Conservation (phyloP, 169 alveolate genomes). For the Besnoitia besnoiti region DNA sequence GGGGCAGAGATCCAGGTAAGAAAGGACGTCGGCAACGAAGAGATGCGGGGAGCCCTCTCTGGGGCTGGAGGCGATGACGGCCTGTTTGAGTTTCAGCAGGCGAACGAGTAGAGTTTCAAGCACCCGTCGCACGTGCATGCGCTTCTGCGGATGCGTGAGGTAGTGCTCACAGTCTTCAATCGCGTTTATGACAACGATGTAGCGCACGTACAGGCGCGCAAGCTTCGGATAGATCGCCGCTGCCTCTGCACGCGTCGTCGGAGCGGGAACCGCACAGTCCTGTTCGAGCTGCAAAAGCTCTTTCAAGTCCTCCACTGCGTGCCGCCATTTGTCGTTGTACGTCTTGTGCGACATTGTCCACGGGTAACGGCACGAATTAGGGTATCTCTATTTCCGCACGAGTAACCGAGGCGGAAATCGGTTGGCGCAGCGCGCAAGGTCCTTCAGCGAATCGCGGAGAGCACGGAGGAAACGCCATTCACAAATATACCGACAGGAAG, state of each 20-base stretch:
- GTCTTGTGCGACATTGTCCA: conserved; percentile 43
- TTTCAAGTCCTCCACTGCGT: conserved; percentile 86
- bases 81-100: conserved; percentile 83
- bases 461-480: too few species aligned
- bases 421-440: too few species aligned
- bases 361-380: background rate
- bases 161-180: conserved; percentile 90
- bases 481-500: too few species aligned
- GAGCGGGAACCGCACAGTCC: conserved; percentile 74
- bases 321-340: conserved; percentile 79
- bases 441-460: too few species aligned
- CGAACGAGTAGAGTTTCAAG: conserved; percentile 84
- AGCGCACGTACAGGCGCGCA: conserved; percentile 81
- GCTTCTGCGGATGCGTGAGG: conserved; percentile 90
- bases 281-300: conserved; percentile 86
- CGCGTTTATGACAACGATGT: conserved; percentile 84
- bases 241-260: background rate
- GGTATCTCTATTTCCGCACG: too few species aligned
- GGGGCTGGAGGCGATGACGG: conserved; percentile 79
- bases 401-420: too few species aligned
- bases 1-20: conserved; percentile 88
- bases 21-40: conserved; percentile 85
- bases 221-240: background rate
- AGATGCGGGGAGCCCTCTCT: conserved; percentile 85
- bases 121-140: conserved; percentile 82